phyloP scores from a whole-genome alignment of 2,329 filamentous ascomycete genomes.

The Trichoderma sp. region DNA sequence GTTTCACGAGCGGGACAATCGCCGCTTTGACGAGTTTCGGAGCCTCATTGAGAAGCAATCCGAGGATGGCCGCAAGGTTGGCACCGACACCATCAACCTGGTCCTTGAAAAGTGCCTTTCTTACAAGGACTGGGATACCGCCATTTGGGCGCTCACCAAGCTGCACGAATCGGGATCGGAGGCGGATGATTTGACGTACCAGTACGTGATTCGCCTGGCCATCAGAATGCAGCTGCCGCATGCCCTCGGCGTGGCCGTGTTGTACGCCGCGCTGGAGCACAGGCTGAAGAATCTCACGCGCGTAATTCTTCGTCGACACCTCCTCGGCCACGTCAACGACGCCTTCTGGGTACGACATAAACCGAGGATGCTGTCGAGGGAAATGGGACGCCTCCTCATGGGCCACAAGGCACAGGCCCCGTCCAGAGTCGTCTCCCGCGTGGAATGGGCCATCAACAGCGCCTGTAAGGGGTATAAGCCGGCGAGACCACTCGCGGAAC shows the following conservation, averaged over 20 bases:
- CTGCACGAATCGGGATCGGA: conserved; percentile 24
- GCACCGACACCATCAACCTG: conserved; percentile 36
- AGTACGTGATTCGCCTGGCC: conserved; percentile 38
- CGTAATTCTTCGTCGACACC: conserved; percentile 25
- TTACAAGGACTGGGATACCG: conserved; percentile 31
- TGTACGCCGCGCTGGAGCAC: conserved; percentile 34
- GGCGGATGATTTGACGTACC: conserved; percentile 35
- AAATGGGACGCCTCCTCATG: conserved; percentile 25
- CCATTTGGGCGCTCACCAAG: conserved; percentile 32
- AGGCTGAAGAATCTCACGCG: conserved; percentile 29
- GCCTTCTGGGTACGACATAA: conserved; percentile 29
- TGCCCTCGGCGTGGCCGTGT: conserved; percentile 32
- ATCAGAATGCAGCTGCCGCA: conserved; percentile 31
- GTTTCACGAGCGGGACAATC: conserved; percentile 32
- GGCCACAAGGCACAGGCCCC: not conserved
- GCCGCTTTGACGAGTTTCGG: conserved; percentile 29
- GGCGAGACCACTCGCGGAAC: conserved; percentile 27
- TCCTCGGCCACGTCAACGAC: conserved; percentile 27
- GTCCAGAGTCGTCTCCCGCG: conserved; percentile 24
- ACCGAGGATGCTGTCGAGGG: conserved; percentile 30
- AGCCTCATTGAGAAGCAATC: conserved; percentile 27
- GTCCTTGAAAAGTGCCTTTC: conserved; percentile 35
- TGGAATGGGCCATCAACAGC: conserved; percentile 33
- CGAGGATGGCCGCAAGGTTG: conserved; percentile 27
- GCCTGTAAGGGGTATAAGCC: conserved; percentile 31